Conservation (phyloP, 352 stramenopile genomes). For the Globisporangium alternatum region DNA sequence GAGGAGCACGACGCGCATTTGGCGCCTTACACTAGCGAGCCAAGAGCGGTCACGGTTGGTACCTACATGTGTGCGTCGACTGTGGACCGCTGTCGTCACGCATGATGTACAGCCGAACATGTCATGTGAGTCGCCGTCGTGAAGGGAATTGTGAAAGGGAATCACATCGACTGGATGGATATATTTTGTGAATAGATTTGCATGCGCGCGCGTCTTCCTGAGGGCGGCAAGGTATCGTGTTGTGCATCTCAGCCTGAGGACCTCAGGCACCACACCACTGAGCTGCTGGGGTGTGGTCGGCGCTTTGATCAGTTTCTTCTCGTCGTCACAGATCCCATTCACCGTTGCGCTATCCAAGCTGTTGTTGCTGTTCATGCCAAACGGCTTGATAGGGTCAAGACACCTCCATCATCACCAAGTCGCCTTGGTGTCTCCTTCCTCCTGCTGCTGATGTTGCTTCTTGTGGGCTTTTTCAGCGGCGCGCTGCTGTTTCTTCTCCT, state of each 20-base stretch:
- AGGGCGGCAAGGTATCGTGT: no score
- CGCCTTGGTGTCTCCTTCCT: not conserved
- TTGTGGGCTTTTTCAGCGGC: constrained; percentile 36
- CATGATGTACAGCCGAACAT: not conserved
- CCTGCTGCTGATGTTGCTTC: constrained; percentile 15
- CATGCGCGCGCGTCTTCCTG: not conserved
- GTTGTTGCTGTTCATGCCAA: not conserved
- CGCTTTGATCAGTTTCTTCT: not conserved
- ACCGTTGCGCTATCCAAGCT: no score
- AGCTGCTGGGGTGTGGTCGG: no score
- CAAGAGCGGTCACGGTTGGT: no score
- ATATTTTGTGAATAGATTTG: constrained; percentile 19
- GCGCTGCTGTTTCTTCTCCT: constrained; percentile 46
- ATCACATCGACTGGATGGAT: not conserved
- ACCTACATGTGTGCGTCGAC: no score
- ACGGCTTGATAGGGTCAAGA: not conserved
- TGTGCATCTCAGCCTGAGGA: no score
- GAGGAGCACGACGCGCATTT: not conserved
- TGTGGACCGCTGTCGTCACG: not conserved
- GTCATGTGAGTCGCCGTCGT: not conserved
- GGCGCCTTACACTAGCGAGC: no score
- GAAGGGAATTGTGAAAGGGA: not conserved
- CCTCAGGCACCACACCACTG: no score
- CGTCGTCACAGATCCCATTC: not conserved
- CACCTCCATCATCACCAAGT: not conserved